Evolutionary conservation across 2,329 filamentous ascomycete genomes (phyloP), one percentile per base, ranked within the genome.

Genomic region (Diaporthe ilicicola): DNA sequence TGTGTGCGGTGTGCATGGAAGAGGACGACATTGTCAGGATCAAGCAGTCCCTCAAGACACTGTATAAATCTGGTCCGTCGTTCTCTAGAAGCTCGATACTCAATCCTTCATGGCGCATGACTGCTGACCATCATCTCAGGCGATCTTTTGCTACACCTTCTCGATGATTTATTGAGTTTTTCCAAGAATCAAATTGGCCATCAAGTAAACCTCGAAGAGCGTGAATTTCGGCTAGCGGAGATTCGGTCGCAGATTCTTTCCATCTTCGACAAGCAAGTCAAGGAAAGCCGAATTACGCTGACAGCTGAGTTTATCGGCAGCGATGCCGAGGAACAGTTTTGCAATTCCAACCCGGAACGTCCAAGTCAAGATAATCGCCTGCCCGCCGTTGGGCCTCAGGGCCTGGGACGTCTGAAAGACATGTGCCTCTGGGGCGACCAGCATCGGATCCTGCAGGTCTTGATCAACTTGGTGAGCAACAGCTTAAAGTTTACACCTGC

Each of bases 171-270:
- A 4, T 83, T 98, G 48, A 97, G 93, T 44, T 98, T 98, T 81
- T 96, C 93, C 78, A 97, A 97, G 81, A 97, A 98, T 77, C 94
- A 97, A 80, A 94, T 97, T 64, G 94, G 94, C 3, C 93, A 97
- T 76, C 91, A 95, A 73, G 84, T 97, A 53, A 91, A 85, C 50
- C 84, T 97, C 1, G 94, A 97, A 75, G 92, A 97, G 78, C 93
- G 90, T 73, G 94, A 97, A 76, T 98, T 98, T 76, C 87, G 92
- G 10, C 79, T 98, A 34, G 90, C 91, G n/a, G 94, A 98, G 74
- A 90, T 97, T 73, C 91, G 91, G 73, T 91, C 93, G 0, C 95
- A 98, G 79, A 87, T 97, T 15, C 81, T 93, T 22, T 93, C 93
- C 8, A 97, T 97, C 65, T 98, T 97, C 77, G 93, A 95, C 76